Evolutionary conservation across 2,329 filamentous ascomycete species (phyloP).

Genomic region (Diaporthe vaccinii): DNA sequence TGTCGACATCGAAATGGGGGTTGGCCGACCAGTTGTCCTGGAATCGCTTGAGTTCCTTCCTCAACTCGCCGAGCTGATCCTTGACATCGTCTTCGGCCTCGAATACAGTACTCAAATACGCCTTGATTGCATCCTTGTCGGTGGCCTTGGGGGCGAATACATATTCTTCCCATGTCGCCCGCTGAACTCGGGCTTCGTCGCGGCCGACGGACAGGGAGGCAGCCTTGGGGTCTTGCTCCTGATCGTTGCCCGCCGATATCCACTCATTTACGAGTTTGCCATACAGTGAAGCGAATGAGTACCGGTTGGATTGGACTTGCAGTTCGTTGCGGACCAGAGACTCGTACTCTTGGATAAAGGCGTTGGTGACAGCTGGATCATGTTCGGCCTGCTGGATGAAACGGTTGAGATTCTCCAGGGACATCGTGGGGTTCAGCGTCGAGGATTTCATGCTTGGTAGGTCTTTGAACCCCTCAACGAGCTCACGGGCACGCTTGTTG

Average conservation of each 20-base stretch:
- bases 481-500: slow-evolving; percentile 49
- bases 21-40: slow-evolving; percentile 44
- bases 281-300: slow-evolving; percentile 69
- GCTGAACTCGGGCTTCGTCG: slow-evolving; percentile 66
- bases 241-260: slow-evolving; percentile 56
- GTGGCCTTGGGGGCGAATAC: slow-evolving; percentile 65
- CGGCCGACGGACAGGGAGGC: slow-evolving; percentile 63
- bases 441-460: slow-evolving; percentile 50
- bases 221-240: slow-evolving; percentile 48
- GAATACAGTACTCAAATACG: slow-evolving; percentile 67
- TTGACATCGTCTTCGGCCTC: slow-evolving; percentile 51
- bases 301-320: slow-evolving; percentile 63
- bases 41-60: slow-evolving; percentile 54
- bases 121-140: slow-evolving; percentile 59
- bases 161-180: slow-evolving; percentile 66
- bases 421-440: slow-evolving; percentile 48
- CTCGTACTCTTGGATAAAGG: slow-evolving; percentile 61
- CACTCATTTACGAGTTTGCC: slow-evolving; percentile 68
- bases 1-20: slow-evolving; percentile 55
- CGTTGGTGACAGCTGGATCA: slow-evolving; percentile 65
- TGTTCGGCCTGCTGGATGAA: slow-evolving; percentile 67
- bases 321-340: slow-evolving; percentile 60
- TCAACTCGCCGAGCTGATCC: slow-evolving; percentile 58
- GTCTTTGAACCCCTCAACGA: slow-evolving; percentile 53
- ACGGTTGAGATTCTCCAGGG: slow-evolving; percentile 59